A percentile compares a stretch with the other conserved stretches of the same genome.
Conservation (phyloP, 371 early-diverging fungal genomes). For the Mucor mucedo region DNA sequence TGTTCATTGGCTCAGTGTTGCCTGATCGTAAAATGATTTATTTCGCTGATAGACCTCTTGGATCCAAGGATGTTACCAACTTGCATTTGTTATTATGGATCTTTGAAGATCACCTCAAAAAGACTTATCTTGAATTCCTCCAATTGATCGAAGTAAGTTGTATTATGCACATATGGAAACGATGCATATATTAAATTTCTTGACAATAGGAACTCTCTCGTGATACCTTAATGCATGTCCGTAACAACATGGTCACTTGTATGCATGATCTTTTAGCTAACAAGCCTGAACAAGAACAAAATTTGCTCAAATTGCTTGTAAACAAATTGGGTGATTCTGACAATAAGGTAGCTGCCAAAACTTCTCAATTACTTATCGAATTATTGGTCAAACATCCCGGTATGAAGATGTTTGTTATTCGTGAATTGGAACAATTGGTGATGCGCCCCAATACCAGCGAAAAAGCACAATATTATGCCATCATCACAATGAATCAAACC, state of each 20-base stretch:
- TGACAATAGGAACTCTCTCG: slow-evolving; percentile 67
- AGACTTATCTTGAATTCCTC: slow-evolving; percentile 86
- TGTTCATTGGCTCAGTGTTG: slow-evolving; percentile 78
- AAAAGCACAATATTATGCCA: slow-evolving; percentile 86
- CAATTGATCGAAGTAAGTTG: slow-evolving; percentile 74
- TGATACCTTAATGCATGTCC: slow-evolving; percentile 85
- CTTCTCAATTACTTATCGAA: slow-evolving; percentile 76
- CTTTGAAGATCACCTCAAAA: slow-evolving; percentile 94
- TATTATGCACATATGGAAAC: neutral
- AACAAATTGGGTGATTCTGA: slow-evolving; percentile 96
- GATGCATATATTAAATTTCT: neutral
- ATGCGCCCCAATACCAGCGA: slow-evolving; percentile 72
- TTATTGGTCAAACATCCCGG: slow-evolving; percentile 79
- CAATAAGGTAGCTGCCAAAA: slow-evolving; percentile 85
- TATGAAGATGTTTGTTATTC: slow-evolving; percentile 88
- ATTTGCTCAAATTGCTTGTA: slow-evolving; percentile 86
- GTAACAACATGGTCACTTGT: slow-evolving; percentile 75
- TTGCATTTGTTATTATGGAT: slow-evolving; percentile 85
- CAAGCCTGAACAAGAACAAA: slow-evolving; percentile 96
- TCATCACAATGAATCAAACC: slow-evolving; percentile 91
- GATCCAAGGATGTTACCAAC: slow-evolving; percentile 60
- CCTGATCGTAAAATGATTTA: slow-evolving; percentile 86
- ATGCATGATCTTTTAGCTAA: slow-evolving; percentile 77
- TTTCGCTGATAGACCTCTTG: slow-evolving; percentile 87
- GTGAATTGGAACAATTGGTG: slow-evolving; percentile 86